phyloP scores from a whole-genome alignment of 2,329 filamentous ascomycete species.

The Albifimbria verrucaria region DNA sequence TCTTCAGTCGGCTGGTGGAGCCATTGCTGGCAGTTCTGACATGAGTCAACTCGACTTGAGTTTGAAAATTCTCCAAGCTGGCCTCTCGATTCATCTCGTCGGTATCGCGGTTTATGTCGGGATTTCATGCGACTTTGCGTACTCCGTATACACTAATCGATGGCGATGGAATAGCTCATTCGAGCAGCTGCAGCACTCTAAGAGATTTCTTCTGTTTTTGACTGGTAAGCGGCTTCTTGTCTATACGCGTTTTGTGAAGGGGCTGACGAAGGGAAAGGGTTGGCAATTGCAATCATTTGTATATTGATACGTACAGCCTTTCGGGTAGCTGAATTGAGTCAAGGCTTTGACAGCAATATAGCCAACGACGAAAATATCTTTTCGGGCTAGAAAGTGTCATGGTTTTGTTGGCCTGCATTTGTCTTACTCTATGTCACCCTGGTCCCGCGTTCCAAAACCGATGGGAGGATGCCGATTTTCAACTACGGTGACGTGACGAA shows the following conservation, averaged over 20 bases:
- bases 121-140: neutral
- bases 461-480: too few relatives aligned
- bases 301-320: conserved; percentile 59
- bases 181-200: neutral
- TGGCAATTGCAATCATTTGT: conserved; percentile 58
- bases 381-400: conserved; percentile 52
- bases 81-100: neutral
- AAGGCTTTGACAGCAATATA: conserved; percentile 56
- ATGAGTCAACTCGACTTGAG: neutral
- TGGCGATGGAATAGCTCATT: neutral
- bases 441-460: conserved; percentile 6
- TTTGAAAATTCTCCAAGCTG: neutral
- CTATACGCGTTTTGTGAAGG: conserved; percentile 31
- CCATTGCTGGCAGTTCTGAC: conserved; percentile 26
- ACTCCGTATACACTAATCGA: neutral
- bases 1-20: conserved; percentile 49
- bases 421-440: conserved; percentile 32
- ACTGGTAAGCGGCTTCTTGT: conserved; percentile 3
- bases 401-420: conserved; percentile 38
- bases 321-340: conserved; percentile 59
- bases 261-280: too few relatives aligned
- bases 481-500: too few relatives aligned
- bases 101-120: neutral
- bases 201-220: neutral
- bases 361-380: conserved; percentile 50